Conservation (phyloP, 2,329 filamentous ascomycete species). For the Neurospora sp. region DNA sequence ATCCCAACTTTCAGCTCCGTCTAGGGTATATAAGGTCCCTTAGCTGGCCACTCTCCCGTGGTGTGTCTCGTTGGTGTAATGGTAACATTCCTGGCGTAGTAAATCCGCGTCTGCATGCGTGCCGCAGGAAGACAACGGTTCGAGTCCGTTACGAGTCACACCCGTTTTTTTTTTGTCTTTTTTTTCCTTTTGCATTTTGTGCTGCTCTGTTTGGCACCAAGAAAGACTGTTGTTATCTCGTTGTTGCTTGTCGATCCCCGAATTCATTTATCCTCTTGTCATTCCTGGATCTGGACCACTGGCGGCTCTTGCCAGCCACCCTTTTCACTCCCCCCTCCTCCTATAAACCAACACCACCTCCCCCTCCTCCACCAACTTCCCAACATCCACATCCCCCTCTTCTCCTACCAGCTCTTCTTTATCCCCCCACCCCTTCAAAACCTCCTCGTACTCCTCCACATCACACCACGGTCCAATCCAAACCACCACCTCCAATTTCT, state of each 20-base stretch:
- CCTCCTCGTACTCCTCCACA: constrained; percentile 5
- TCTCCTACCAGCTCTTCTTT: not conserved
- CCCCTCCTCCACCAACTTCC: constrained; percentile 8
- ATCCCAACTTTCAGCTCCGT: not conserved
- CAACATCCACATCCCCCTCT: not conserved
- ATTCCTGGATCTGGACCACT: not conserved
- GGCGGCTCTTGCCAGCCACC: not conserved
- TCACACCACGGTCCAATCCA: constrained; percentile 15
- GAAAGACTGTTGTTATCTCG: not conserved
- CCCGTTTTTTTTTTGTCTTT: not conserved
- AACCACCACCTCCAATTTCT: constrained; percentile 6
- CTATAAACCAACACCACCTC: constrained; percentile 9
- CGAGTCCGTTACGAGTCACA: not conserved
- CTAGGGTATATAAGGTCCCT: not conserved
- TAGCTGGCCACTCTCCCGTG: not conserved
- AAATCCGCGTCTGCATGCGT: not conserved
- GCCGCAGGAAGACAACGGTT: not conserved
- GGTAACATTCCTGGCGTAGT: not conserved
- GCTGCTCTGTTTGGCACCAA: not conserved
- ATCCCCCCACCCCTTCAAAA: constrained; percentile 7
- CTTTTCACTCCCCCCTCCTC: not conserved
- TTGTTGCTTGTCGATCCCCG: not conserved
- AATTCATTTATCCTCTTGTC: not conserved
- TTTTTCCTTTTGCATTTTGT: not conserved
- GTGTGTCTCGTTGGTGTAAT: not conserved